Conservation (phyloP, 352 stramenopile species). For the Phytophthora hibernalis region DNA sequence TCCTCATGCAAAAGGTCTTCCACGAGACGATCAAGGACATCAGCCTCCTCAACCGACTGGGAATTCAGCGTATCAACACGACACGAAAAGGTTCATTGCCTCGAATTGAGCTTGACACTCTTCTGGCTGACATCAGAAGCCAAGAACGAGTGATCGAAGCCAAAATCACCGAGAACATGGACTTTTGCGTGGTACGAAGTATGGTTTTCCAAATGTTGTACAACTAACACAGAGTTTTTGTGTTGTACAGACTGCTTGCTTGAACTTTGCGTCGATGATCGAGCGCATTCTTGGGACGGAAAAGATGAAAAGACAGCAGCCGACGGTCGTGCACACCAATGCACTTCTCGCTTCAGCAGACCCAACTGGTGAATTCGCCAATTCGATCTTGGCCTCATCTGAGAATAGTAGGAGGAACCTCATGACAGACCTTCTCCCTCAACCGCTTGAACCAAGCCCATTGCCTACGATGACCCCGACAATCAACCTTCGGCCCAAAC, state of each 20-base stretch:
- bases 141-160: constrained; percentile 28
- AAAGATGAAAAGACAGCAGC: background rate
- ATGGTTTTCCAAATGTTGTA: background rate
- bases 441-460: background rate
- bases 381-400: background rate
- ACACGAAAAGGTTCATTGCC: background rate
- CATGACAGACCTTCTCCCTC: background rate
- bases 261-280: constrained; percentile 30
- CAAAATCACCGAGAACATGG: constrained; percentile 50
- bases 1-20: constrained; percentile 52
- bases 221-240: constrained; percentile 5
- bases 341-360: constrained; percentile 24
- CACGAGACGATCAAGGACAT: constrained; percentile 56
- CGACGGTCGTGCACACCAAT: constrained; percentile 16
- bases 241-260: constrained; percentile 23
- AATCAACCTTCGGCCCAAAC: constrained; percentile 1
- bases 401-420: background rate
- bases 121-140: constrained; percentile 13
- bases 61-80: constrained; percentile 34
- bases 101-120: background rate
- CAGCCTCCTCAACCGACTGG: constrained; percentile 48
- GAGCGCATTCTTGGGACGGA: constrained; percentile 17
- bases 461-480: background rate
- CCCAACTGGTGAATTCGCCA: too few relatives aligned
- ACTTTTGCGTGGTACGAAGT: constrained; percentile 44